phyloP scores from a whole-genome alignment of 2,329 filamentous ascomycete genomes.

The Plenodomus lindquistii region DNA sequence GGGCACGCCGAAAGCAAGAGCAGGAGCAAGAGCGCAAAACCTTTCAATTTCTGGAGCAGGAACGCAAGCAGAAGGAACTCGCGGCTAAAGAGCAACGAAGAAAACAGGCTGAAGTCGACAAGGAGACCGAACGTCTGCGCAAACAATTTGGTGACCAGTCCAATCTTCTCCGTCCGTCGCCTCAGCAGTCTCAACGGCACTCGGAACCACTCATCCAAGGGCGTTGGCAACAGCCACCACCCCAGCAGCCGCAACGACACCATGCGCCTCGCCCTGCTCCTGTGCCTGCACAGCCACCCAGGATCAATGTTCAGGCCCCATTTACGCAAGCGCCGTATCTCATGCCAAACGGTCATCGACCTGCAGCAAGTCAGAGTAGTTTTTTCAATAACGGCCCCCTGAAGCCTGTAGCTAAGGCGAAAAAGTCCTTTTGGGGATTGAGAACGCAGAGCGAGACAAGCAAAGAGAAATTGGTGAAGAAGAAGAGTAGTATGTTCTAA shows the following conservation, averaged over 20 bases:
- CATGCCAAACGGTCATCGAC: slow-evolving; percentile 31
- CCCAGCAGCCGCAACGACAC: slow-evolving; percentile 8
- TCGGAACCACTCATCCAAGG: slow-evolving; percentile 24
- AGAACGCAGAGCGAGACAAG: slow-evolving; percentile 36
- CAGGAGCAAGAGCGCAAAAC: slow-evolving; percentile 56
- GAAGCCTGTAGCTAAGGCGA: slow-evolving; percentile 35
- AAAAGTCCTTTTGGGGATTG: slow-evolving; percentile 46
- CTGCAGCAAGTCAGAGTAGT: slow-evolving; percentile 36
- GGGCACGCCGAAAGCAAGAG: slow-evolving; percentile 62
- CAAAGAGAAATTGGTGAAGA: slow-evolving; percentile 46
- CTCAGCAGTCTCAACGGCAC: slow-evolving; percentile 26
- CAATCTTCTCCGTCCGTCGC: slow-evolving; percentile 26
- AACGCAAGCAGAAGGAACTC: slow-evolving; percentile 64
- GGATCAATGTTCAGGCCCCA: slow-evolving; percentile 8
- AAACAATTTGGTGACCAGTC: slow-evolving; percentile 64
- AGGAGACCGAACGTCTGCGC: slow-evolving; percentile 76
- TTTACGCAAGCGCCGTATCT: slow-evolving; percentile 33
- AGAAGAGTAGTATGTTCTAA: slow-evolving; percentile 51
- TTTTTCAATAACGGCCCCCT: slow-evolving; percentile 41
- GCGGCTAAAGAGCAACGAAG: slow-evolving; percentile 63
- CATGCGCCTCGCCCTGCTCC: slow-evolving; percentile 14
- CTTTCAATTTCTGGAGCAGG: slow-evolving; percentile 37
- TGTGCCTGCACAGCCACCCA: slow-evolving; percentile 20
- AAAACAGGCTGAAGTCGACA: slow-evolving; percentile 61
- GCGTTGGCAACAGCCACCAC: slow-evolving; percentile 16